These are phyloP conservation scores for Salvia splendens DNA, from an alignment of 257 asterid genomes.

Conservation along the genomic window DNA sequence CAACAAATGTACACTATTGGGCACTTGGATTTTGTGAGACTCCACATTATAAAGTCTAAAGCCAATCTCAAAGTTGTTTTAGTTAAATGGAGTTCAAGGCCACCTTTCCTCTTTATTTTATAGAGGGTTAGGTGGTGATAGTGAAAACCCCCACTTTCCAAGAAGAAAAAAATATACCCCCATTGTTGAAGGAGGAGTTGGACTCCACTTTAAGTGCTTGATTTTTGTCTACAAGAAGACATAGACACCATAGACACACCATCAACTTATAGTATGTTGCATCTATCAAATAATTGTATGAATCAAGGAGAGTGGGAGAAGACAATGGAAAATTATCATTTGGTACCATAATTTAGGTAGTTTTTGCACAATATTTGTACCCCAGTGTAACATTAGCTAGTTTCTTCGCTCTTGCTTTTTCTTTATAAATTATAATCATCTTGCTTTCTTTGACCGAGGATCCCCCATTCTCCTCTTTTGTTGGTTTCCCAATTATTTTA, in stretches of 20 bases:
- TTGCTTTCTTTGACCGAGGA: no score
- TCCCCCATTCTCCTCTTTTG: no score
- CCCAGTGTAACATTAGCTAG: no score
- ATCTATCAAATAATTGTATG: no score
- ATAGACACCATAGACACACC: constrained; percentile 36
- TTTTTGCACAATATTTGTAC: no score
- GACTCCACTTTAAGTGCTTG: constrained; percentile 69
- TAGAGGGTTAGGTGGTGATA: constrained; percentile 64
- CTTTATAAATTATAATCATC: no score
- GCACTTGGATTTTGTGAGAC: constrained; percentile 68
- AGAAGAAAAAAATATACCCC: constrained; percentile 15
- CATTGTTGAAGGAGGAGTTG: constrained; percentile 53
- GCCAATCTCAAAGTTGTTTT: constrained; percentile 47
- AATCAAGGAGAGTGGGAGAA: no score
- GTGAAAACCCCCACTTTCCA: constrained; percentile 52
- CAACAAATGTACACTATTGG: constrained; percentile 53
- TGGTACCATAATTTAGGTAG: no score
- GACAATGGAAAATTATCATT: no score
- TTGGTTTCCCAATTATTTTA: no score
- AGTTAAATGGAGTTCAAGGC: constrained; percentile 35
- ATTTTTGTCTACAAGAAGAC: constrained; percentile 50
- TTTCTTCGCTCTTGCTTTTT: no score
- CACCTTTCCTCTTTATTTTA: constrained; percentile 38
- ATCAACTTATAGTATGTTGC: not conserved
- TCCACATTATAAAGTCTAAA: constrained; percentile 62